Conservation (phyloP, 139 green algal species). For the Yamagishiella unicocca region DNA sequence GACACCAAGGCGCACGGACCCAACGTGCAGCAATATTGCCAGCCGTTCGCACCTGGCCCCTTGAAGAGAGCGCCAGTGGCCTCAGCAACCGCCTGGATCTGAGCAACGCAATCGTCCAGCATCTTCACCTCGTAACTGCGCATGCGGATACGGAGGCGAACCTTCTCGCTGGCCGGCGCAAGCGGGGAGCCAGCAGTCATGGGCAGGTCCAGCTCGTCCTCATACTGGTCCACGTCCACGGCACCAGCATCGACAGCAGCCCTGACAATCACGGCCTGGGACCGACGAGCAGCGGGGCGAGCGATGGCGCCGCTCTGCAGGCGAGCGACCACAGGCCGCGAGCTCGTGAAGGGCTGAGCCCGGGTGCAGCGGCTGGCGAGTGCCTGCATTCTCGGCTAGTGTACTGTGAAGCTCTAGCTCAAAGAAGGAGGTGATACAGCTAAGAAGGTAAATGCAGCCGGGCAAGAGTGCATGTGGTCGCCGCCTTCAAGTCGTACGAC, state of each 20-base stretch:
- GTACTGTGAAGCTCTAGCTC: background rate
- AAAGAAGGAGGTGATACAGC: background rate
- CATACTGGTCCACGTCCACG: conserved; percentile 45
- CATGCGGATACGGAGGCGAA: conserved; percentile 82
- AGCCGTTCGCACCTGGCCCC: conserved; percentile 65
- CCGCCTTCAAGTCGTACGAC: too few relatives aligned
- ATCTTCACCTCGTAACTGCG: conserved; percentile 77
- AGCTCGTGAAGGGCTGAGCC: conserved; percentile 54
- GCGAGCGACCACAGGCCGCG: conserved; percentile 44
- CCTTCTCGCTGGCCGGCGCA: conserved; percentile 41
- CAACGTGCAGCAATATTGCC: too few relatives aligned
- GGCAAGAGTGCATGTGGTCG: background rate
- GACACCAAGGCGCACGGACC: too few relatives aligned
- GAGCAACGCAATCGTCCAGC: conserved; percentile 70
- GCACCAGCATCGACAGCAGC: background rate
- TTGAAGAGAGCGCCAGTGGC: conserved; percentile 78
- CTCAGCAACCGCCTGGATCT: conserved; percentile 77
- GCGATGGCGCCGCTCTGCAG: background rate
- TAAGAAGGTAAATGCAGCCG: too few relatives aligned
- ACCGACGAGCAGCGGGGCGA: conserved; percentile 7
- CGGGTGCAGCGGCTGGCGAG: conserved; percentile 21
- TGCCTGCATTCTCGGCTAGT: conserved; percentile 45
- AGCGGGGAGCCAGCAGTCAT: background rate
- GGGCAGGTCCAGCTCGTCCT: conserved; percentile 53
- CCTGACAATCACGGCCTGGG: background rate